phyloP scores from a whole-genome alignment of 2,329 filamentous ascomycete genomes.

The Claviceps pazoutovae region DNA sequence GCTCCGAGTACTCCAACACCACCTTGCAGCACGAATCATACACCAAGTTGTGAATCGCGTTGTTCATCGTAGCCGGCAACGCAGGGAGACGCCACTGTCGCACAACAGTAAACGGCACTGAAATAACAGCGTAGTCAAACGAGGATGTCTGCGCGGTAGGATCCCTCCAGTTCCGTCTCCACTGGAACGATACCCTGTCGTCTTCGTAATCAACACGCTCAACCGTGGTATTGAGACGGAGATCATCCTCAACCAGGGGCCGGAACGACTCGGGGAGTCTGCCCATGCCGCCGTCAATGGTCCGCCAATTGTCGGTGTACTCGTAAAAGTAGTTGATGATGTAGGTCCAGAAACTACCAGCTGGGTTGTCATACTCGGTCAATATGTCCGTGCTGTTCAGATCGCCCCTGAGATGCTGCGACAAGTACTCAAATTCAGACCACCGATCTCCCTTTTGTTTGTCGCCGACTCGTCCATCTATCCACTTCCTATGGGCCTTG shows the following conservation, averaged over 20 bases:
- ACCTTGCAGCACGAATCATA: conserved; percentile 41
- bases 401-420: conserved; percentile 40
- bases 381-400: conserved; percentile 38
- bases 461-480: conserved; percentile 21
- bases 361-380: conserved; percentile 20
- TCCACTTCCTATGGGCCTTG: conserved; percentile 26
- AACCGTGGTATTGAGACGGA: conserved; percentile 42
- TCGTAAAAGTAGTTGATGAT: conserved; percentile 9
- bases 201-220: conserved; percentile 36
- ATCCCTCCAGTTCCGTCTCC: conserved; percentile 31
- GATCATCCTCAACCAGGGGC: conserved; percentile 44
- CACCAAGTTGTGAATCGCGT: conserved; percentile 31
- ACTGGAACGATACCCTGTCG: conserved; percentile 38
- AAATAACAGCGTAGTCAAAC: conserved; percentile 53
- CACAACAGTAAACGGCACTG: conserved; percentile 50
- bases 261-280: conserved; percentile 40
- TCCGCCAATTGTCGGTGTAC: conserved; percentile 13
- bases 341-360: conserved; percentile 30
- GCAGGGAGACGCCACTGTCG: conserved; percentile 46
- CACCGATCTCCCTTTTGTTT: conserved; percentile 42
- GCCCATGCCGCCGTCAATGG: conserved; percentile 4
- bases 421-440: conserved; percentile 49
- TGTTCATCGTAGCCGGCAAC: conserved; percentile 23
- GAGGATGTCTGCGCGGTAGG: conserved; percentile 30
- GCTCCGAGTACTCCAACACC: conserved; percentile 52